Percentiles rank a stretch among this genome's conserved stretches.
Evolutionary conservation across 2,329 filamentous ascomycete genomes (phyloP).

Genomic region (Aureobasidium pullulans): DNA sequence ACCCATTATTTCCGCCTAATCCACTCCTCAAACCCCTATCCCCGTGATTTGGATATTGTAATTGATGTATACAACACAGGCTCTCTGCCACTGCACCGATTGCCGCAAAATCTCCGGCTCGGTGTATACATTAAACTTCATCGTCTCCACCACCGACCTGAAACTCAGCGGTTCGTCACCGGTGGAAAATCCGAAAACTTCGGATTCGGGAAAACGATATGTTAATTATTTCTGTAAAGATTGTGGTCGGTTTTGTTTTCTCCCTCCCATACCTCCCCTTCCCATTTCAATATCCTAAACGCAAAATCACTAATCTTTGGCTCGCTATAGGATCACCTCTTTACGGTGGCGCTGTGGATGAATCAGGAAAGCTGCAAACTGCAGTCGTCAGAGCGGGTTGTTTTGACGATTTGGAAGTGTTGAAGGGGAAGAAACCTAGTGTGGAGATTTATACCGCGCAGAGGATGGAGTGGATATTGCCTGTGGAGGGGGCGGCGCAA

Average conservation of each 20-base stretch:
- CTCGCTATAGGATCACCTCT: conserved; percentile 21
- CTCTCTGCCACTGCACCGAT: conserved; percentile 47
- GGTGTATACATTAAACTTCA: conserved; percentile 44
- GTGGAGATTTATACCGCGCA: conserved; percentile 34
- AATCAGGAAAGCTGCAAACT: conserved; percentile 28
- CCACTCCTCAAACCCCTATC: too few relatives aligned
- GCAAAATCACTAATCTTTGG: background rate
- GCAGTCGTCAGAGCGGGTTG: conserved; percentile 34
- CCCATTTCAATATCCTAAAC: too few relatives aligned
- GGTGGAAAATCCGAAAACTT: conserved; percentile 43
- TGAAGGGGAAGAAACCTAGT: conserved; percentile 33
- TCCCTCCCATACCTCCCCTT: too few relatives aligned
- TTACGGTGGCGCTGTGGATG: conserved; percentile 28
- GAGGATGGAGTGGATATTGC: conserved; percentile 34
- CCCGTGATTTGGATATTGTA: too few relatives aligned
- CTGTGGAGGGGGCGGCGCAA: conserved; percentile 34
- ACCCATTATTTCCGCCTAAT: too few relatives aligned
- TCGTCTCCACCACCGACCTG: conserved; percentile 38
- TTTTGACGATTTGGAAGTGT: conserved; percentile 33
- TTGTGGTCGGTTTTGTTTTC: conserved; percentile 43
- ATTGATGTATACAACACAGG: conserved; percentile 27
- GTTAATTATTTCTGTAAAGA: conserved; percentile 52
- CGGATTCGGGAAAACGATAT: conserved; percentile 47
- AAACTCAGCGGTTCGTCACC: conserved; percentile 40
- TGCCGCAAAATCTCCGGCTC: conserved; percentile 45